Base-by-base conservation (phyloP, 2,329 filamentous ascomycete species). In the Verticillium zaregamsianum region DNA sequence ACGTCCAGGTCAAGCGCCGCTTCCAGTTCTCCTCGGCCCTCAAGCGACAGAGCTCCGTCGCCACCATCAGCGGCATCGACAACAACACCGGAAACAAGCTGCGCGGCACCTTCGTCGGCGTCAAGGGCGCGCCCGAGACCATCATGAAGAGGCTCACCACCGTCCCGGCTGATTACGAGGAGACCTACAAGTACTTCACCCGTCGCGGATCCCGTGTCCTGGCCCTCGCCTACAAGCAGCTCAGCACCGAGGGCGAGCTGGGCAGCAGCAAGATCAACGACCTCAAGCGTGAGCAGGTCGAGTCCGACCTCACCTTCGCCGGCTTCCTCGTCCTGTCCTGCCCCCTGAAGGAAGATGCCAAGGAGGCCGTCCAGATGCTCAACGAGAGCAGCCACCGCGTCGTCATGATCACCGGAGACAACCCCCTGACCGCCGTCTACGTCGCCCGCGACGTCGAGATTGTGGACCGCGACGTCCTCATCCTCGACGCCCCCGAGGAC, bases 351-450 rank as follows among this genome's bases (percentile, higher is more conserved):
- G 93, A 97, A 31, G 95, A 99, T 74, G 95, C 95, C 56, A 91
- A 96, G 77, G 89, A 95, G 74, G 89, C 95, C 45, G 92, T 99
- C 49, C 92, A 90, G 67, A 97, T 98, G 92, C 85, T 99, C 69
- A 99, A 97, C 73, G 95, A 99, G 80, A 98, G 94, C 77, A 98
- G 93, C 78, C 95, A 99, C 76, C 92, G 95, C 69, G 93, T 97
- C 56, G 91, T 99, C 68, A 99, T 99, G 95, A 99, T 99, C 67
- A 99, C 95, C 63, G 95, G 95, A 73, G 95, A 99, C 76, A 99
- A 99, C 74, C 94, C 95, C 14, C 84, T 99, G 59, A 99, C 95
- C 49, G 95, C 95, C 66, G 92, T 97, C 12, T 94, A 99, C 72
- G 95, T 99, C 61, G 95, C 95, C 17, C 89, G 90, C 64, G 90